Percentiles rank a stretch among this genome's conserved stretches.
Evolutionary conservation across 228 moss, liverwort and hornwort species (phyloP).

Genomic region (Sphagnum fallax): DNA sequence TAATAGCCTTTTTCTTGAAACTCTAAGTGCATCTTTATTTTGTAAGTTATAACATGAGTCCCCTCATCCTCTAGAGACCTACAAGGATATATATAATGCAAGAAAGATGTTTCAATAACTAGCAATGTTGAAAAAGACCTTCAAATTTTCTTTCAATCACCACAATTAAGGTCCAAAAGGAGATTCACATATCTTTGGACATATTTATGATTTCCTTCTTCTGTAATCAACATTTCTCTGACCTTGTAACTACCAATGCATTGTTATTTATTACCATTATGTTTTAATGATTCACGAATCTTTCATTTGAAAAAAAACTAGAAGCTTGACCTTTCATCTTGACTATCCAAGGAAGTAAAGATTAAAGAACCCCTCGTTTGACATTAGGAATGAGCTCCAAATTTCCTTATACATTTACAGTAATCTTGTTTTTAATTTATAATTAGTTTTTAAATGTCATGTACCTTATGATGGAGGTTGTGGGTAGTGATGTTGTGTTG

Average conservation of each 20-base stretch:
- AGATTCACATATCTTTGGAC: background rate
- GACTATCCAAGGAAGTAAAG: background rate
- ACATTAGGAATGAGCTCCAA: too few relatives aligned
- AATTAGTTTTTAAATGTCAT: background rate
- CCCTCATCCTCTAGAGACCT: slow-evolving; percentile 65
- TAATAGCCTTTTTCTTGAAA: slow-evolving; percentile 67
- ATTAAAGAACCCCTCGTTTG: background rate
- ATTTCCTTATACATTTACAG: too few relatives aligned
- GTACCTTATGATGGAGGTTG: slow-evolving; percentile 74
- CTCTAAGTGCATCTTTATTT: slow-evolving; percentile 54
- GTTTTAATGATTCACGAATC: background rate
- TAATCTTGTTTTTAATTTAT: background rate
- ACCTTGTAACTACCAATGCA: background rate
- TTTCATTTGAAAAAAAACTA: background rate
- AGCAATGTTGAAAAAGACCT: too few relatives aligned
- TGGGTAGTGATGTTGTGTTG: slow-evolving; percentile 70
- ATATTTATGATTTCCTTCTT: background rate
- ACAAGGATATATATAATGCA: too few relatives aligned
- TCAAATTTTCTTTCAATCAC: background rate
- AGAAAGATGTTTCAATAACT: too few relatives aligned
- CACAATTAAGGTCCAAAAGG: background rate
- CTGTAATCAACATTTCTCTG: background rate
- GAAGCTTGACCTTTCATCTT: background rate
- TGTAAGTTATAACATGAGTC: slow-evolving; percentile 59
- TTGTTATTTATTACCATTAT: background rate